phyloP scores from a whole-genome alignment of 2,329 filamentous ascomycete genomes.

The Apiospora sp. region DNA sequence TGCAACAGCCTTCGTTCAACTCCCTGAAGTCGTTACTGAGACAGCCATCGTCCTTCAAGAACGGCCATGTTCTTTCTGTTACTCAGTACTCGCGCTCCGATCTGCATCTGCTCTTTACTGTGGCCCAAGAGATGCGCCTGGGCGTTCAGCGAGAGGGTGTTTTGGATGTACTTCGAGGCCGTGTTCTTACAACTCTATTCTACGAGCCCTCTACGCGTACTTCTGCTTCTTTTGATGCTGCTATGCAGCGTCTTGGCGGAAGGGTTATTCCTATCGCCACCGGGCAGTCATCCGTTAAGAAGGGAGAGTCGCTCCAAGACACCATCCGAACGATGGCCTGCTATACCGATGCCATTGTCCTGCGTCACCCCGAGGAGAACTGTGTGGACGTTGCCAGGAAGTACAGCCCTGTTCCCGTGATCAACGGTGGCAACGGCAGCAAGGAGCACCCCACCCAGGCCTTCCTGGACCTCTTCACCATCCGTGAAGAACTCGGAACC shows the following conservation, averaged over 20 bases:
- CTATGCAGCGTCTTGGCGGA: conserved; percentile 97
- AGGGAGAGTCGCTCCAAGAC: conserved; percentile 93
- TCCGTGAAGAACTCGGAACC: conserved; percentile 95
- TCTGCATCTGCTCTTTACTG: conserved; percentile 91
- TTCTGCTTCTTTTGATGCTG: conserved; percentile 93
- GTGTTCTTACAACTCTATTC: conserved; percentile 91
- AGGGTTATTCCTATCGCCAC: conserved; percentile 84
- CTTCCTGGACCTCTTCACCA: conserved; percentile 97
- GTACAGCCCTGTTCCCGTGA: conserved; percentile 88
- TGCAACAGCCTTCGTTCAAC: conserved; percentile 61
- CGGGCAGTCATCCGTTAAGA: conserved; percentile 85
- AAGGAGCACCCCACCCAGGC: conserved; percentile 97
- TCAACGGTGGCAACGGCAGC: conserved; percentile 97
- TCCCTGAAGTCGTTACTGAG: conserved; percentile 77
- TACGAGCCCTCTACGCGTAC: conserved; percentile 97
- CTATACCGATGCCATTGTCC: conserved; percentile 94
- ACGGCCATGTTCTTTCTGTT: conserved; percentile 89
- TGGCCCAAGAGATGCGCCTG: conserved; percentile 96
- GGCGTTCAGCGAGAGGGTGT: conserved; percentile 93
- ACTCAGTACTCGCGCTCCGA: conserved; percentile 88
- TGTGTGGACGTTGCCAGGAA: conserved; percentile 85
- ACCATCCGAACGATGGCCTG: conserved; percentile 92
- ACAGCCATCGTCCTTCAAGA: conserved; percentile 82
- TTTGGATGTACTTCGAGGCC: conserved; percentile 84
- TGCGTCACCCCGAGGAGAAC: conserved; percentile 86